These are phyloP conservation scores for Colletotrichum destructivum DNA, from an alignment of 2,329 filamentous ascomycete species.

Conservation along the genomic window DNA sequence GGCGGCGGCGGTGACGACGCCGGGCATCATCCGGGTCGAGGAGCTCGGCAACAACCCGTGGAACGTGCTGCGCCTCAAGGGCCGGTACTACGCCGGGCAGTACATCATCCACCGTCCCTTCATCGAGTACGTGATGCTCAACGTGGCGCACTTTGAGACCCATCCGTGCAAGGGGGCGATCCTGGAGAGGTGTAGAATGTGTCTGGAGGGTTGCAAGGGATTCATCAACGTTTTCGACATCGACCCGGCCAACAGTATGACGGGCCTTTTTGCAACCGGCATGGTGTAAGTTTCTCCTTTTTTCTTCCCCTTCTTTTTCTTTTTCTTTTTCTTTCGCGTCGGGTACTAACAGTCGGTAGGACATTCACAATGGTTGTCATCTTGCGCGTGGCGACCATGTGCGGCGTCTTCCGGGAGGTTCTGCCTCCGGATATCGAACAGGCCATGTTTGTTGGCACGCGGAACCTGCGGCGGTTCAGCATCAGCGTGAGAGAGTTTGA, in stretches of 20 bases:
- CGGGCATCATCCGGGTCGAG: slow-evolving; percentile 35
- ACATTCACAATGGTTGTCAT: slow-evolving; percentile 49
- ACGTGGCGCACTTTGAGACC: slow-evolving; percentile 44
- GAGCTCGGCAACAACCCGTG: slow-evolving; percentile 49
- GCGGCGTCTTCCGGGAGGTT: slow-evolving; percentile 36
- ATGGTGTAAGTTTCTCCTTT: slow-evolving; percentile 47
- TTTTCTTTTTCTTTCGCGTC: background rate
- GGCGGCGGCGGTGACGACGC: slow-evolving; percentile 9
- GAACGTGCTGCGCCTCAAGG: slow-evolving; percentile 49
- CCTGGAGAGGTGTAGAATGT: slow-evolving; percentile 45
- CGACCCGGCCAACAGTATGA: slow-evolving; percentile 47
- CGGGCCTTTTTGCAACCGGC: slow-evolving; percentile 48
- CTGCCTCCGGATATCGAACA: slow-evolving; percentile 44
- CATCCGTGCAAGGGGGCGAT: slow-evolving; percentile 47
- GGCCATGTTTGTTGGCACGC: slow-evolving; percentile 42
- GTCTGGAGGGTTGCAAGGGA: slow-evolving; percentile 47
- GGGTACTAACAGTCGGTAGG: slow-evolving; percentile 21
- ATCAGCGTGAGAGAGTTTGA: slow-evolving; percentile 44
- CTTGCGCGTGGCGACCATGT: slow-evolving; percentile 44
- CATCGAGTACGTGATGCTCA: slow-evolving; percentile 49
- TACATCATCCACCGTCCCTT: slow-evolving; percentile 52
- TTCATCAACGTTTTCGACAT: slow-evolving; percentile 50
- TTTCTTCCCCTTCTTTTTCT: too few relatives aligned
- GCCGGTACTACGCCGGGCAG: slow-evolving; percentile 49
- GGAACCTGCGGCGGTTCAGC: slow-evolving; percentile 45